phyloP scores from a whole-genome alignment of 768 basidiomycete genomes.

The Leucosporidium creatinivorum region DNA sequence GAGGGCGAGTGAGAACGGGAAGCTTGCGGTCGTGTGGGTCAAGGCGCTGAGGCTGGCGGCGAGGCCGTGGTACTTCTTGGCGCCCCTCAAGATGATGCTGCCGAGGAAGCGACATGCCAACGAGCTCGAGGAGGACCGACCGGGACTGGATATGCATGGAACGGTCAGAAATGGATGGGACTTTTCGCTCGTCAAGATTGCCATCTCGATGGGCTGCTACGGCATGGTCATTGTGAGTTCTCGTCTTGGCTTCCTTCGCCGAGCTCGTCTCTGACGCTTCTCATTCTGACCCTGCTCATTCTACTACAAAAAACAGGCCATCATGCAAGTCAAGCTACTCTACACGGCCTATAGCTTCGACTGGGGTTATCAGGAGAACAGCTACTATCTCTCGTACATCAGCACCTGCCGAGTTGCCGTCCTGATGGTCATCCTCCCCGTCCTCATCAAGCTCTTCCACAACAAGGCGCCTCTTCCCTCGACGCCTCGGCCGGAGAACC shows the following conservation, averaged over 20 bases:
- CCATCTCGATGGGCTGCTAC: slow-evolving; percentile 34
- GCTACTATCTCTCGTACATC: slow-evolving; percentile 32
- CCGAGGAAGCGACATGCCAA: slow-evolving; percentile 28
- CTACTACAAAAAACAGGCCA: too few species aligned
- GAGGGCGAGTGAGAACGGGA: not conserved
- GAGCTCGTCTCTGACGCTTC: too few species aligned
- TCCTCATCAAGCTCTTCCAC: slow-evolving; percentile 29
- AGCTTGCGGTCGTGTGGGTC: not conserved
- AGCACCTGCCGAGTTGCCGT: slow-evolving; percentile 32
- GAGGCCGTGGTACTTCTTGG: slow-evolving; percentile 27
- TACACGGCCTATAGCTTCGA: slow-evolving; percentile 35
- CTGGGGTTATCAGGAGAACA: slow-evolving; percentile 30
- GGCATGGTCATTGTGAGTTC: slow-evolving; percentile 34
- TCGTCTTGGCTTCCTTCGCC: too few species aligned
- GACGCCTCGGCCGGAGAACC: not conserved
- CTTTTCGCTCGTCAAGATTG: slow-evolving; percentile 27
- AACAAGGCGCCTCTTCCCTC: not conserved
- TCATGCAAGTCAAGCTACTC: slow-evolving; percentile 23
- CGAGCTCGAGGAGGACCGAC: slow-evolving; percentile 7
- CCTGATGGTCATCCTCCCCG: slow-evolving; percentile 34
- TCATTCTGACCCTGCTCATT: too few species aligned
- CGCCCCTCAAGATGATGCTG: slow-evolving; percentile 41
- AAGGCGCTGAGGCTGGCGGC: not conserved
- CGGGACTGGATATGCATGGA: too few species aligned
- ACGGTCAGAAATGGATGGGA: too few species aligned